Conservation (phyloP, 1,284 basidiomycete genomes). For the Coriolopsis trogii region DNA sequence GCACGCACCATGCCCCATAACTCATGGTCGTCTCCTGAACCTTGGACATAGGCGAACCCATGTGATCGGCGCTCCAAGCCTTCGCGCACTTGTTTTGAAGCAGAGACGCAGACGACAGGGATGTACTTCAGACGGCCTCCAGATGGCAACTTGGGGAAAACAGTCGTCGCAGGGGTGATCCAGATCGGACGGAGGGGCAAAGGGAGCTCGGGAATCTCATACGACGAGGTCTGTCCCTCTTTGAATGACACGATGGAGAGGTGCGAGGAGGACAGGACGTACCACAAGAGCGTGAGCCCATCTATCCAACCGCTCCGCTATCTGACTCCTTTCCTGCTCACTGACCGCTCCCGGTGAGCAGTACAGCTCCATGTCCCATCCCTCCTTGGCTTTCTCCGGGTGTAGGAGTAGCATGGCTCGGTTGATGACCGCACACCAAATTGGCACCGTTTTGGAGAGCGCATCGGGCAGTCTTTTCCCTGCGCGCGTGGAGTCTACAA, state of each 20-base stretch:
- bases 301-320: constrained; percentile 57
- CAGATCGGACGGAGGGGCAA: constrained; percentile 69
- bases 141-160: constrained; percentile 42
- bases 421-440: constrained; percentile 96
- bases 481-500: constrained; percentile 92
- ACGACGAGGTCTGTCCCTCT: constrained; percentile 50
- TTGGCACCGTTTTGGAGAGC: constrained; percentile 91
- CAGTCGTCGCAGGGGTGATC: constrained; percentile 59
- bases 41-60: constrained; percentile 84
- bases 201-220: constrained; percentile 47
- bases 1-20: constrained; percentile 74
- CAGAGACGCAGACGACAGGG: constrained; percentile 79
- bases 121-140: constrained; percentile 42
- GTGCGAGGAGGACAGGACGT: constrained; percentile 11
- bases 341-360: constrained; percentile 70
- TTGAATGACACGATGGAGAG: not conserved
- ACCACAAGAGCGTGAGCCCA: constrained; percentile 73
- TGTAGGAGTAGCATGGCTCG: constrained; percentile 49
- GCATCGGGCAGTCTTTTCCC: constrained; percentile 97
- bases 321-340: constrained; percentile 75
- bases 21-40: constrained; percentile 90
- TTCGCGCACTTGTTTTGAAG: constrained; percentile 66
- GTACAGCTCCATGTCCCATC: constrained; percentile 61
- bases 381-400: constrained; percentile 24
- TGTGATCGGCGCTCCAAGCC: constrained; percentile 57